Conservation (phyloP, 2,329 filamentous ascomycete genomes). For the Paraconiothyrium sp. region DNA sequence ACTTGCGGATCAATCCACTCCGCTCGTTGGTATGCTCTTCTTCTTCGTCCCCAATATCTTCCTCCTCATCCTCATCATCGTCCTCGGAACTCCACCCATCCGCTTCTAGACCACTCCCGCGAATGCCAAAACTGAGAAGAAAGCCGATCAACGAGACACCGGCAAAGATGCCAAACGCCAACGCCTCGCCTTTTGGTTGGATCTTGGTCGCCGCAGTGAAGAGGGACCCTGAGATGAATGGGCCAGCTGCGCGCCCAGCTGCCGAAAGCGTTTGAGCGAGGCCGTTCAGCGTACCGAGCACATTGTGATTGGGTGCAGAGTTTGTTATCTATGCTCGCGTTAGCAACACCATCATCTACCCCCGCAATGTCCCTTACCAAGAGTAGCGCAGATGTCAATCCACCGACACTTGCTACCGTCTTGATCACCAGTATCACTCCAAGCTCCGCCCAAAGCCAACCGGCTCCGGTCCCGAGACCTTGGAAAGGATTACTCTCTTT, state of each 20-base stretch:
- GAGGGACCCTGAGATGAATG: conserved; percentile 85
- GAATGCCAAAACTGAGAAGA: conserved; percentile 79
- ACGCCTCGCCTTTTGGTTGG: conserved; percentile 79
- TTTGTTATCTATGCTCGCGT: conserved; percentile 78
- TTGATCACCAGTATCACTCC: conserved; percentile 84
- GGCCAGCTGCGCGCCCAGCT: conserved; percentile 85
- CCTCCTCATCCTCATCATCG: conserved; percentile 42
- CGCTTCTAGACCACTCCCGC: conserved; percentile 68
- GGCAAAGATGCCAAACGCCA: conserved; percentile 89
- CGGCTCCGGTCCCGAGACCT: conserved; percentile 67
- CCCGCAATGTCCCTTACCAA: conserved; percentile 66
- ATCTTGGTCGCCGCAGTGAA: conserved; percentile 82
- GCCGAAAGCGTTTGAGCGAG: conserved; percentile 94
- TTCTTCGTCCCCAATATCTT: conserved; percentile 30
- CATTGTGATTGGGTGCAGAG: conserved; percentile 84
- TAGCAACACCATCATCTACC: conserved; percentile 18
- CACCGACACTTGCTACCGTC: conserved; percentile 88
- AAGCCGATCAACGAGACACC: conserved; percentile 84
- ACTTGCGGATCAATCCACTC: conserved; percentile 43
- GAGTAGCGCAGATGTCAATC: conserved; percentile 86
- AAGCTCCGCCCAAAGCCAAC: conserved; percentile 83
- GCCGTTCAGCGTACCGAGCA: conserved; percentile 89
- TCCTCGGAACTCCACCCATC: conserved; percentile 62
- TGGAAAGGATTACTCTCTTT: conserved; percentile 64
- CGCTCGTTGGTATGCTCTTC: conserved; percentile 35